Evolutionary conservation across 768 basidiomycete species (phyloP).

Genomic region (Leccinum truebloodii): DNA sequence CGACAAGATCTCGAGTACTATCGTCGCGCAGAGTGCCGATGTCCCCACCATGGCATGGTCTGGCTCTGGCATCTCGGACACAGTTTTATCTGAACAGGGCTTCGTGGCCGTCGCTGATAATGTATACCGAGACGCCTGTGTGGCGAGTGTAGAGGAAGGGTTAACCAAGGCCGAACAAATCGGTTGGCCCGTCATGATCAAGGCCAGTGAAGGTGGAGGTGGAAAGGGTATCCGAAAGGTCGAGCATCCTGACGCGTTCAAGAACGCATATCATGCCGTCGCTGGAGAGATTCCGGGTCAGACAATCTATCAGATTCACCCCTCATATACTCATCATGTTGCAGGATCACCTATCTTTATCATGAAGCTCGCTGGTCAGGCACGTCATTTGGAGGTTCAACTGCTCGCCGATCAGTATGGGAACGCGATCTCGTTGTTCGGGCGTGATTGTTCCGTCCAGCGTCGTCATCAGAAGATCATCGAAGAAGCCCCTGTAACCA

Average conservation of each 20-base stretch:
- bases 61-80: constrained; percentile 90
- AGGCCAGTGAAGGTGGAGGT: constrained; percentile 98
- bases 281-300: constrained; percentile 94
- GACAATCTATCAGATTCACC: constrained; percentile 17
- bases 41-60: constrained; percentile 99
- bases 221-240: constrained; percentile 99
- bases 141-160: constrained; percentile 86
- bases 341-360: constrained; percentile 97
- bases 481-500: constrained; percentile 98
- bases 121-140: constrained; percentile 86
- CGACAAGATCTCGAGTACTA: constrained; percentile 99
- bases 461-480: constrained; percentile 99
- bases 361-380: constrained; percentile 99
- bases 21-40: constrained; percentile 94
- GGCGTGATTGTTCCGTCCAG: constrained; percentile 99
- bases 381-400: constrained; percentile 97
- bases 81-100: constrained; percentile 78
- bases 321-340: constrained; percentile 10
- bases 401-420: constrained; percentile 99
- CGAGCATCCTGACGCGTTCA: constrained; percentile 82
- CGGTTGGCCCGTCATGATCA: constrained; percentile 99
- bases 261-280: constrained; percentile 92
- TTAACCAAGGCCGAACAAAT: constrained; percentile 81
- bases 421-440: constrained; percentile 97
- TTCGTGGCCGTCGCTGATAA: constrained; percentile 94